Percentiles rank a stretch among this genome's conserved stretches.
phyloP scores from a whole-genome alignment of 2,329 filamentous ascomycete genomes.

The Claviceps maximensis region DNA sequence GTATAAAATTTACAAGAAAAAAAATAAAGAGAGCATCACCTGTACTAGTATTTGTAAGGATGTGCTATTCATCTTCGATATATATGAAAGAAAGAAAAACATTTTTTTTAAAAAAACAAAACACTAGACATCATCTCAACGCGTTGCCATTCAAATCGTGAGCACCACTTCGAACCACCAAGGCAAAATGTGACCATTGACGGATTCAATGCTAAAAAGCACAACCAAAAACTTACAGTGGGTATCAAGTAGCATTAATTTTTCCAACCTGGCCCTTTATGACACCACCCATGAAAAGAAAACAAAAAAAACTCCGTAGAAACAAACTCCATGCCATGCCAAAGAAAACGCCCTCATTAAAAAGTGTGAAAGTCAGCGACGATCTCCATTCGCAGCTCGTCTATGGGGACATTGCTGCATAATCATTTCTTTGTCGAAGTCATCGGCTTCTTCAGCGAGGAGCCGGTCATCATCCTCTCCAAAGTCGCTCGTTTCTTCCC shows the following conservation, averaged over 20 bases:
- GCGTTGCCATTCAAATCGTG: background rate
- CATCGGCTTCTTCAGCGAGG: slow-evolving; percentile 56
- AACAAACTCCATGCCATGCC: slow-evolving; percentile 10
- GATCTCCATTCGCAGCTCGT: slow-evolving; percentile 18
- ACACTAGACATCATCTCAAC: background rate
- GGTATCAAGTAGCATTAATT: slow-evolving; percentile 18
- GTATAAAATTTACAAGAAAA: slow-evolving; percentile 20
- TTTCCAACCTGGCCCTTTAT: slow-evolving; percentile 3
- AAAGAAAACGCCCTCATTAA: background rate
- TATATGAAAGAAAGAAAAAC: background rate
- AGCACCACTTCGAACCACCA: background rate
- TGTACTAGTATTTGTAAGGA: slow-evolving; percentile 24
- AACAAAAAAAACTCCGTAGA: slow-evolving; percentile 4
- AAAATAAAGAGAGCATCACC: slow-evolving; percentile 7
- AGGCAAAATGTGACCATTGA: background rate
- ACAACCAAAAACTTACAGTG: background rate
- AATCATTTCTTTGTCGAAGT: slow-evolving; percentile 31
- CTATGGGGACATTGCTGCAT: slow-evolving; percentile 28
- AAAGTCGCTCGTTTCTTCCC: slow-evolving; percentile 77
- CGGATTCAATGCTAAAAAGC: background rate
- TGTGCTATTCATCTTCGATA: background rate
- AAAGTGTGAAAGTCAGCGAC: slow-evolving; percentile 9
- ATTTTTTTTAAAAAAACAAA: background rate
- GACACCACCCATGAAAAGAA: background rate
- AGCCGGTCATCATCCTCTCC: slow-evolving; percentile 75